A percentile compares a stretch with the other conserved stretches of the same genome.
phyloP scores from a whole-genome alignment of 2,329 filamentous ascomycete genomes.

The Cercospora zeae-maydis region DNA sequence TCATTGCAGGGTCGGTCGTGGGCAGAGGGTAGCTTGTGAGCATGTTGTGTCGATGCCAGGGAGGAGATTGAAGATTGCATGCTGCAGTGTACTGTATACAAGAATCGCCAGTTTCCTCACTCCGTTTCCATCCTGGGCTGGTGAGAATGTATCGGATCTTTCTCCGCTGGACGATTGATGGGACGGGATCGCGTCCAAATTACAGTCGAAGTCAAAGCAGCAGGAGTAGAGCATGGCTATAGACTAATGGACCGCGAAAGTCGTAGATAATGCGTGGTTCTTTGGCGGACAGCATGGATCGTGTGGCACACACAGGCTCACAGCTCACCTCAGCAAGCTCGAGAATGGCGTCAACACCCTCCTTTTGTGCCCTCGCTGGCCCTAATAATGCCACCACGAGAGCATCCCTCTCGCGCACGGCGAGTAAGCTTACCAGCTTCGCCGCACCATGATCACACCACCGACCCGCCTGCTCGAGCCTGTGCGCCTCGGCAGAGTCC shows the following conservation, averaged over 20 bases:
- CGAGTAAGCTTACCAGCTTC: background rate
- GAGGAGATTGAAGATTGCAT: background rate
- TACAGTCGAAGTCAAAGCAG: too few relatives aligned
- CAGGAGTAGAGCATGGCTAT: too few relatives aligned
- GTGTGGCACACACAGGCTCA: background rate
- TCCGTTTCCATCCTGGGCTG: too few relatives aligned
- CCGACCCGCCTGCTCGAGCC: slow-evolving; percentile 39
- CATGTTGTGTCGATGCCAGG: background rate
- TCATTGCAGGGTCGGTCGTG: too few relatives aligned
- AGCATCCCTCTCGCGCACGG: background rate
- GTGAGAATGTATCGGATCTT: too few relatives aligned
- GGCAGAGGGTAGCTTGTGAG: too few relatives aligned
- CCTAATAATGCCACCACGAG: background rate
- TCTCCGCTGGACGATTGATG: too few relatives aligned
- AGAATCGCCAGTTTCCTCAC: too few relatives aligned
- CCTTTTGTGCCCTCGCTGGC: background rate
- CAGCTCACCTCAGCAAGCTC: slow-evolving; percentile 1
- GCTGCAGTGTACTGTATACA: too few relatives aligned
- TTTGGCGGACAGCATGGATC: background rate
- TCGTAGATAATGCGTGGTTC: too few relatives aligned
- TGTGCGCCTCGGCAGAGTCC: slow-evolving; percentile 41
- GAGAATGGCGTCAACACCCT: slow-evolving; percentile 6
- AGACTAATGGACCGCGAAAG: too few relatives aligned
- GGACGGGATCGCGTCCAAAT: too few relatives aligned
- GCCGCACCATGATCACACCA: background rate